Conservation (phyloP, 352 stramenopile species). For the Phytophthora pisi region DNA sequence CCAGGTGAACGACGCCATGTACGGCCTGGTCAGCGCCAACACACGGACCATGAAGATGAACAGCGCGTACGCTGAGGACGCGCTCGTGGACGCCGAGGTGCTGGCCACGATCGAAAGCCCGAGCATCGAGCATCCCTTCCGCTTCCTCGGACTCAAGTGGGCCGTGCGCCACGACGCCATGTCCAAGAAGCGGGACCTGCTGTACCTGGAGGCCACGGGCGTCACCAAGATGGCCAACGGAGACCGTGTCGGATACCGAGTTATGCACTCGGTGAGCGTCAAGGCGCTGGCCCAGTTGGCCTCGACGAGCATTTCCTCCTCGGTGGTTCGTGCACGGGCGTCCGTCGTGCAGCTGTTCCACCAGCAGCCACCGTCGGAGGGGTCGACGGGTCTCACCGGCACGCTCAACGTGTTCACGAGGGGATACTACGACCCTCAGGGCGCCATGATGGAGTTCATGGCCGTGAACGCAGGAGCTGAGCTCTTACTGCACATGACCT, state of each 20-base stretch:
- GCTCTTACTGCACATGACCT: slow-evolving; percentile 45
- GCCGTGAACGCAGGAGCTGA: slow-evolving; percentile 48
- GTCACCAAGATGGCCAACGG: slow-evolving; percentile 37
- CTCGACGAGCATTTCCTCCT: slow-evolving; percentile 31
- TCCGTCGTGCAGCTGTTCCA: slow-evolving; percentile 59
- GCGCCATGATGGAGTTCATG: slow-evolving; percentile 57
- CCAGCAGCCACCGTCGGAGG: slow-evolving; percentile 30
- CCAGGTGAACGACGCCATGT: slow-evolving; percentile 67
- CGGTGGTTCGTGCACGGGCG: slow-evolving; percentile 50
- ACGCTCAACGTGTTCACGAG: slow-evolving; percentile 57
- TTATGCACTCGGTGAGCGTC: slow-evolving; percentile 70
- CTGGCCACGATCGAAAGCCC: slow-evolving; percentile 45
- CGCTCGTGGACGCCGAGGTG: slow-evolving; percentile 52
- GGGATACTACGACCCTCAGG: slow-evolving; percentile 61
- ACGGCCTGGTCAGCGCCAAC: slow-evolving; percentile 54
- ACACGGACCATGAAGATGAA: slow-evolving; percentile 69
- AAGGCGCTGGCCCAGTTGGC: slow-evolving; percentile 51
- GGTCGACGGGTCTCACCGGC: slow-evolving; percentile 12
- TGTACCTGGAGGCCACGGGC: slow-evolving; percentile 65
- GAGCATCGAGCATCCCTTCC: slow-evolving; percentile 50
- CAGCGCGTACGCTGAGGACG: slow-evolving; percentile 46
- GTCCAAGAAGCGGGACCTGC: slow-evolving; percentile 53
- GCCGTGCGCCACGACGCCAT: slow-evolving; percentile 41
- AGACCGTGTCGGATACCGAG: slow-evolving; percentile 58
- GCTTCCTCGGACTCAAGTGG: slow-evolving; percentile 70